phyloP scores from a whole-genome alignment of 768 basidiomycete genomes.

The Lactarius hengduanensis region DNA sequence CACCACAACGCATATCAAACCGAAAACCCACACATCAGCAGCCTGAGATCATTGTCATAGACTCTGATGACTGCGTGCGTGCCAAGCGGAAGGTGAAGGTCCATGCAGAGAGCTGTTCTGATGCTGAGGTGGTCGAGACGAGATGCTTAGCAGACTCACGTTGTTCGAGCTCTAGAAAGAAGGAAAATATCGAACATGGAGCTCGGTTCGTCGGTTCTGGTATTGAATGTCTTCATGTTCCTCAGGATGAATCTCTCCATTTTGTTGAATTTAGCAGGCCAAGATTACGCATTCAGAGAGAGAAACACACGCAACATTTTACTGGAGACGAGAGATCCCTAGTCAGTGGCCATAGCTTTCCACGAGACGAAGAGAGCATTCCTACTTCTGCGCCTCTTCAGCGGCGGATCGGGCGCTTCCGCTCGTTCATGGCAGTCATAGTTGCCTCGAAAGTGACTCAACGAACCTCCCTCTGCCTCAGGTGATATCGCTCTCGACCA shows the following conservation, averaged over 20 bases:
- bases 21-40: too few species aligned
- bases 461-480: slow-evolving; percentile 12
- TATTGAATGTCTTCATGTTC: not conserved
- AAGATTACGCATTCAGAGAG: slow-evolving; percentile 7
- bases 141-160: not conserved
- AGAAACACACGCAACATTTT: not conserved
- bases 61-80: slow-evolving; percentile 30
- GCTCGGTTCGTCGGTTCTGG: too few species aligned
- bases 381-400: not conserved
- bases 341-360: too few species aligned
- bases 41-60: too few species aligned
- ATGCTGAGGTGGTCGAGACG: slow-evolving; percentile 29
- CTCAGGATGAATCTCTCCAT: not conserved
- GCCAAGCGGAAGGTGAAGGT: slow-evolving; percentile 22
- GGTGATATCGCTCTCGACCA: slow-evolving; percentile 21
- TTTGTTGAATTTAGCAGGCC: slow-evolving; percentile 21
- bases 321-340: not conserved
- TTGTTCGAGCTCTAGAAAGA: slow-evolving; percentile 9
- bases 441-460: too few species aligned
- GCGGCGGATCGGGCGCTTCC: not conserved
- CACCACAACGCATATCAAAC: too few species aligned
- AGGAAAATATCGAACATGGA: not conserved
- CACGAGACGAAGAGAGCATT: not conserved
- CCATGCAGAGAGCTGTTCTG: slow-evolving; percentile 16
- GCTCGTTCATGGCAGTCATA: not conserved